phyloP scores from a whole-genome alignment of 2,329 filamentous ascomycete genomes.

The Cordyceps pruinosa region DNA sequence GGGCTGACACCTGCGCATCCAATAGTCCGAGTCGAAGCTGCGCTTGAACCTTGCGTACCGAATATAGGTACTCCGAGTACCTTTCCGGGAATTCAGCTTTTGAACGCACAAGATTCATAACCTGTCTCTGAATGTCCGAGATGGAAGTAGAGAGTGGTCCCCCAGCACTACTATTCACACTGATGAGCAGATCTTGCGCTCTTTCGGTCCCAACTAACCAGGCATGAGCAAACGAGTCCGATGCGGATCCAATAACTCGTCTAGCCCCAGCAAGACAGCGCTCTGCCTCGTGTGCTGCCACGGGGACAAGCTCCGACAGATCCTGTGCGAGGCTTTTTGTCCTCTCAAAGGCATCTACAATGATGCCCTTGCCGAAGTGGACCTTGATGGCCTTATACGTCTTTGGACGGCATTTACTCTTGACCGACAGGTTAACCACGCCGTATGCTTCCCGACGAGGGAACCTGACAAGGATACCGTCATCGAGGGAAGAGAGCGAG shows the following conservation, averaged over 20 bases:
- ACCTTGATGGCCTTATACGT: slow-evolving; percentile 55
- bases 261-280: slow-evolving; percentile 29
- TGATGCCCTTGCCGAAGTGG: slow-evolving; percentile 47
- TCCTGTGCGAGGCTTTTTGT: slow-evolving; percentile 37
- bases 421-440: slow-evolving; percentile 49
- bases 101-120: background rate
- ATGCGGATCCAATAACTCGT: slow-evolving; percentile 25
- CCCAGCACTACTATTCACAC: background rate
- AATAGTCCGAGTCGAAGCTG: slow-evolving; percentile 40
- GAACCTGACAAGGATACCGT: slow-evolving; percentile 48
- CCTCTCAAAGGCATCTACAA: slow-evolving; percentile 38
- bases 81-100: background rate
- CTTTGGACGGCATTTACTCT: slow-evolving; percentile 52
- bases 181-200: slow-evolving; percentile 1
- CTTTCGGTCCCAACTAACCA: background rate
- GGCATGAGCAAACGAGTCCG: slow-evolving; percentile 20
- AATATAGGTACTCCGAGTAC: slow-evolving; percentile 17
- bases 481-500: slow-evolving; percentile 39
- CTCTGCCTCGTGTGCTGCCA: slow-evolving; percentile 33
- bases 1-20: slow-evolving; percentile 48
- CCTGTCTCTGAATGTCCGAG: background rate
- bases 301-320: slow-evolving; percentile 33
- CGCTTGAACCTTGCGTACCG: slow-evolving; percentile 21
- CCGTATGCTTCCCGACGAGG: slow-evolving; percentile 49
- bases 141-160: background rate